phyloP scores from a whole-genome alignment of 2,329 filamentous ascomycete genomes.

The Neurospora sp. region DNA sequence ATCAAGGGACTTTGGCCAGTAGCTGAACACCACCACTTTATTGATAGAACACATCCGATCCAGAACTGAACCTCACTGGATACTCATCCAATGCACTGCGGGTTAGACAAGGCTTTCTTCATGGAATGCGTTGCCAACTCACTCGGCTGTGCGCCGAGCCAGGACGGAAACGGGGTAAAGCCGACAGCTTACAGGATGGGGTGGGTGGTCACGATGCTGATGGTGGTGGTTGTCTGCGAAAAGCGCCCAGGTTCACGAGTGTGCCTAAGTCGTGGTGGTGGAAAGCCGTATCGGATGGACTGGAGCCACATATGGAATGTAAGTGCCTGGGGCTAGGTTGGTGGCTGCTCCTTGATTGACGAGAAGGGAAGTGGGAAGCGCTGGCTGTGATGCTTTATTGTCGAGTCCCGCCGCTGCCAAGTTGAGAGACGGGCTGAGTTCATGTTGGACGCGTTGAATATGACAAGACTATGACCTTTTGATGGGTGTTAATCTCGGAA shows the following conservation, averaged over 20 bases:
- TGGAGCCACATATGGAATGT: not conserved
- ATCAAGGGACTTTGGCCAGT: not conserved
- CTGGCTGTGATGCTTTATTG: not conserved
- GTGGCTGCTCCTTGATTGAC: not conserved
- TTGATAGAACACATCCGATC: not conserved
- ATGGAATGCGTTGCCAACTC: not conserved
- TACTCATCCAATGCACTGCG: not conserved
- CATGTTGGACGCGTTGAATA: not conserved
- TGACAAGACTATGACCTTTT: not conserved
- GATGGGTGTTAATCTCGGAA: not conserved
- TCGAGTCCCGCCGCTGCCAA: not conserved
- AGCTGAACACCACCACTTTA: not conserved
- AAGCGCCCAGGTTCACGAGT: not conserved
- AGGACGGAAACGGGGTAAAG: not conserved
- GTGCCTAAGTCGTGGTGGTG: not conserved
- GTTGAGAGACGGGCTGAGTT: not conserved
- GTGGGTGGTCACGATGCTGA: not conserved
- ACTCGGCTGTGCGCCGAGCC: not conserved
- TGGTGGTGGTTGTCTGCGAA: not conserved
- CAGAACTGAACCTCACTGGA: not conserved
- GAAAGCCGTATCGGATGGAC: not conserved
- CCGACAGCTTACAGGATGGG: not conserved
- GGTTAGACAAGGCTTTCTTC: not conserved
- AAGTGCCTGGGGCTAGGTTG: not conserved
- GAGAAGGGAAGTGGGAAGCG: not conserved